phyloP scores from a whole-genome alignment of 164 flowering plant species.

The Nelumbo lutea region DNA sequence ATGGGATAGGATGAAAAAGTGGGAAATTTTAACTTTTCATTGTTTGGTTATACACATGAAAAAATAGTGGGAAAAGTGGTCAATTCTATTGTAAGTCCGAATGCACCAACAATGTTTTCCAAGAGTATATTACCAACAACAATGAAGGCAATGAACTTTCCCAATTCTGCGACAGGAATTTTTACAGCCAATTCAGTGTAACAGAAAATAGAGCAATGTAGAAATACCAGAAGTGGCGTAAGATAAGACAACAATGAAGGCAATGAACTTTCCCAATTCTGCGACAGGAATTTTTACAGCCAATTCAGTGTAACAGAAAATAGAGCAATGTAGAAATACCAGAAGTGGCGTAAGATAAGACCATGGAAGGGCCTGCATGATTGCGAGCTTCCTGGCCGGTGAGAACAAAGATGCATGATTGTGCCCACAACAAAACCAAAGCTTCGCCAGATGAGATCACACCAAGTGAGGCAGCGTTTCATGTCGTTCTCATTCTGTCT shows the following conservation, averaged over 20 bases:
- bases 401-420: conserved; percentile 56
- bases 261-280: conserved; percentile 31
- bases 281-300: conserved; percentile 74
- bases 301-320: conserved; percentile 74
- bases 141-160: conserved; percentile 67
- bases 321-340: conserved; percentile 71
- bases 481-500: conserved; percentile 46
- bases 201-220: conserved; percentile 66
- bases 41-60: no score
- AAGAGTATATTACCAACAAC: conserved; percentile 69
- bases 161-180: conserved; percentile 66
- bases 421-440: conserved; percentile 87
- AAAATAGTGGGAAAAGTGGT: no score
- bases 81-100: conserved; percentile 29
- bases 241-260: conserved; percentile 53
- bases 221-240: conserved; percentile 53
- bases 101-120: conserved; percentile 68
- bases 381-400: conserved; percentile 63
- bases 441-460: conserved; percentile 78
- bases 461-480: conserved; percentile 70
- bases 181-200: conserved; percentile 76
- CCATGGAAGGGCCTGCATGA: conserved; percentile 66
- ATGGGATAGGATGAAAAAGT: no score
- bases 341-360: conserved; percentile 50
- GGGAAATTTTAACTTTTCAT: no score